These are phyloP conservation scores for Escallonia herrerae DNA, from an alignment of 129 eudicot species.

Conservation along the genomic window DNA sequence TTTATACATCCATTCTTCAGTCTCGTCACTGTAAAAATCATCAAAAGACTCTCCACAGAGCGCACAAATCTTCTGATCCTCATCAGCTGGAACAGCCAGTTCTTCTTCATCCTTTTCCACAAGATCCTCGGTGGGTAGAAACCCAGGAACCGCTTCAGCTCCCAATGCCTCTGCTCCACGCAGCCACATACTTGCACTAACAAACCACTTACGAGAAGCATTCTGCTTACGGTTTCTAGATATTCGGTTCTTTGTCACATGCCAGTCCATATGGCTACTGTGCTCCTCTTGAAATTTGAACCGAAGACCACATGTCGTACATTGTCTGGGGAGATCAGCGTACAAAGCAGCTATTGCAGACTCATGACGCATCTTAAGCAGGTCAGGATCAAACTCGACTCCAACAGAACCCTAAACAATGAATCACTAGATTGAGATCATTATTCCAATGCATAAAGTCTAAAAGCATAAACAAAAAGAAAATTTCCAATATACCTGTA, in stretches of 20 bases:
- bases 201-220: conserved; percentile 94
- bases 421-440: conserved; percentile 8
- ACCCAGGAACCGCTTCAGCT: conserved; percentile 64
- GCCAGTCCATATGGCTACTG: conserved; percentile 98
- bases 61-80: conserved; percentile 77
- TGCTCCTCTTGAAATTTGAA: conserved; percentile 89
- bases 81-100: conserved; percentile 92
- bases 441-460: not conserved
- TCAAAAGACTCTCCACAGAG: conserved; percentile 92
- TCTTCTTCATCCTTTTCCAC: conserved; percentile 71
- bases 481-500: conserved; percentile 40
- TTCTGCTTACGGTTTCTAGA: conserved; percentile 75
- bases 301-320: conserved; percentile 88
- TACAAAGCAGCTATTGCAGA: conserved; percentile 64
- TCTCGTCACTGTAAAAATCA: conserved; percentile 88
- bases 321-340: conserved; percentile 82
- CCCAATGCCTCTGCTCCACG: conserved; percentile 80
- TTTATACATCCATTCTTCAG: conserved; percentile 14
- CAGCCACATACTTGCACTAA: conserved; percentile 76
- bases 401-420: conserved; percentile 66
- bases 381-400: conserved; percentile 70
- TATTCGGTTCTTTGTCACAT: conserved; percentile 75
- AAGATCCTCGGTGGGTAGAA: conserved; percentile 49
- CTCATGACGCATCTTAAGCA: conserved; percentile 77
- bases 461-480: conserved; percentile 4